Conservation (phyloP, 352 stramenopile genomes). For the Thalassiosira oceanica region DNA sequence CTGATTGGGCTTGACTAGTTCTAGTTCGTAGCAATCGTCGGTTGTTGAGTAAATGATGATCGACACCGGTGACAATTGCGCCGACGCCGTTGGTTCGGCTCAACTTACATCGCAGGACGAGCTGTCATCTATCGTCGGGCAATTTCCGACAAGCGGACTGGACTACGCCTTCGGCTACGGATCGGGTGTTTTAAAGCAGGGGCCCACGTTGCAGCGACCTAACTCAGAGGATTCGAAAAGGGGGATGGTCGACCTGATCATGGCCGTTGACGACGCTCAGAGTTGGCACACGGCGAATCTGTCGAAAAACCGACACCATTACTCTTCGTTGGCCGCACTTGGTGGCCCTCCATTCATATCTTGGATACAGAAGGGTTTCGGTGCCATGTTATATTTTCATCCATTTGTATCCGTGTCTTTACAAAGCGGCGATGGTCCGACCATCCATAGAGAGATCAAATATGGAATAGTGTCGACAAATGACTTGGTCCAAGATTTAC, state of each 20-base stretch:
- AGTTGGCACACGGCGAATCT: slow-evolving; percentile 69
- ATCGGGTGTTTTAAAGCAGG: slow-evolving; percentile 74
- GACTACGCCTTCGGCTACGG: slow-evolving; percentile 78
- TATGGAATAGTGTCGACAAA: slow-evolving; percentile 74
- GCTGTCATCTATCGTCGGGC: slow-evolving; percentile 37
- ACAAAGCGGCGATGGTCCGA: slow-evolving; percentile 11
- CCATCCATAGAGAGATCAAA: slow-evolving; percentile 56
- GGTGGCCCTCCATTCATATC: slow-evolving; percentile 36
- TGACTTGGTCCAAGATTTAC: slow-evolving; percentile 69
- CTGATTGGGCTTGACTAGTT: no score
- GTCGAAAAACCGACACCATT: slow-evolving; percentile 61
- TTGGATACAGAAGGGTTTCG: slow-evolving; percentile 50
- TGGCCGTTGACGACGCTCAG: slow-evolving; percentile 58
- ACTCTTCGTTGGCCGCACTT: slow-evolving; percentile 43
- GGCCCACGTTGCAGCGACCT: slow-evolving; percentile 7
- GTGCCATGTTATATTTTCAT: slow-evolving; percentile 58
- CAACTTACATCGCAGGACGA: slow-evolving; percentile 49
- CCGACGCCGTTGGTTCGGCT: no score
- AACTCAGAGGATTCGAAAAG: background rate
- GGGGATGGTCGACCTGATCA: slow-evolving; percentile 76
- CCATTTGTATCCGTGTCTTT: slow-evolving; percentile 46
- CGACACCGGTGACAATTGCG: no score
- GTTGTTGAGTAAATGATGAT: no score
- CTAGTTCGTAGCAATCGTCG: no score
- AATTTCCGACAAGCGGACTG: slow-evolving; percentile 59